Evolutionary conservation across 208 protist genomes (phyloP).

Genomic region (Trypanosoma lewisi): DNA sequence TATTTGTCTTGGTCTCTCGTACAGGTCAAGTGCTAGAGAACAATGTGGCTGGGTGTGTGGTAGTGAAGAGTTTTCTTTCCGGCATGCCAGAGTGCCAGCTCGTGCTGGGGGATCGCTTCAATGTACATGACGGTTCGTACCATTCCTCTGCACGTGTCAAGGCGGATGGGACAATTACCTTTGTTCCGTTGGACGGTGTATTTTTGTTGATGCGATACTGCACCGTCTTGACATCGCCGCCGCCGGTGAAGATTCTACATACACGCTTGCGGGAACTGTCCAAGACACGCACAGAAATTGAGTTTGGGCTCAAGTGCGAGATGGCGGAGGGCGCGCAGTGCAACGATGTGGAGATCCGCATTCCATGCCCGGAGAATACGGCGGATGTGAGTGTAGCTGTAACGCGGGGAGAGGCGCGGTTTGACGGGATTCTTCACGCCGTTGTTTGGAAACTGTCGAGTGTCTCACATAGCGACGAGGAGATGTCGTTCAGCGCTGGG

Average conservation of each 20-base stretch:
- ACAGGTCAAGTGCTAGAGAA: slow-evolving; percentile 91
- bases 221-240: slow-evolving; percentile 90
- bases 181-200: slow-evolving; percentile 96
- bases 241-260: slow-evolving; percentile 91
- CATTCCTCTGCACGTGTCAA: slow-evolving; percentile 97
- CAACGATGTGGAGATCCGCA: slow-evolving; percentile 68
- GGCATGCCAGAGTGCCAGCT: slow-evolving; percentile 99
- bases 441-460: slow-evolving; percentile 92
- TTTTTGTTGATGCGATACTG: slow-evolving; percentile 98
- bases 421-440: slow-evolving; percentile 80
- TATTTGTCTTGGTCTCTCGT: slow-evolving; percentile 95
- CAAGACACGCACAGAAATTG: slow-evolving; percentile 87
- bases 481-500: slow-evolving; percentile 89
- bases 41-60: slow-evolving; percentile 91
- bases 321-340: slow-evolving; percentile 29
- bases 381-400: slow-evolving; percentile 81
- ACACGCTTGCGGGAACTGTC: slow-evolving; percentile 93
- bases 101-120: slow-evolving; percentile 88
- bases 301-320: slow-evolving; percentile 77
- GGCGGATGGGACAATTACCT: slow-evolving; percentile 68
- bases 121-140: slow-evolving; percentile 95
- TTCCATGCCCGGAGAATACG: slow-evolving; percentile 94
- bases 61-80: slow-evolving; percentile 97
- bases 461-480: slow-evolving; percentile 70
- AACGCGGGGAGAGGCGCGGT: slow-evolving; percentile 87